phyloP scores from a whole-genome alignment of 768 basidiomycete genomes.

The Exidia glandulosa region DNA sequence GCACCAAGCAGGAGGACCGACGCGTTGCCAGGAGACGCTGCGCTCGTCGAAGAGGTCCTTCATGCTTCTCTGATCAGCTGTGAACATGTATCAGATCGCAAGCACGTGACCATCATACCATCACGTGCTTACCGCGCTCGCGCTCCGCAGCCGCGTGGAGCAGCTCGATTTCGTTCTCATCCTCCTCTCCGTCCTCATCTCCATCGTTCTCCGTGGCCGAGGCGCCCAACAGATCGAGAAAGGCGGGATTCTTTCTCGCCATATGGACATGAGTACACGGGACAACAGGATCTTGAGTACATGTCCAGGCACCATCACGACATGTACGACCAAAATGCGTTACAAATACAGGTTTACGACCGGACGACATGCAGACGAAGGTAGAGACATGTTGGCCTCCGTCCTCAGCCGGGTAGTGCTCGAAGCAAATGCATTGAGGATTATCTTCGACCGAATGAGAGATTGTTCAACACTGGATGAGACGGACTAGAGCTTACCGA shows the following conservation, averaged over 20 bases:
- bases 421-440: too few relatives aligned
- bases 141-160: background rate
- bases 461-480: too few relatives aligned
- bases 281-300: background rate
- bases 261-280: background rate
- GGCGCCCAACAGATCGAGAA: background rate
- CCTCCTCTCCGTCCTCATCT: background rate
- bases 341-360: background rate
- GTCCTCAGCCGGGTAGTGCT: too few relatives aligned
- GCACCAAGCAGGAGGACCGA: background rate
- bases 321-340: background rate
- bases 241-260: background rate
- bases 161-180: background rate
- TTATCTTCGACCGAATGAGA: too few relatives aligned
- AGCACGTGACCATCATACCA: background rate
- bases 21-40: background rate
- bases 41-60: background rate
- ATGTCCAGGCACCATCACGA: background rate
- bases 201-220: background rate
- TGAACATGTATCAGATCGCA: background rate
- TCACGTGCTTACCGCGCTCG: background rate
- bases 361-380: background rate
- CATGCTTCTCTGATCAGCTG: background rate
- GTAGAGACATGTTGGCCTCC: background rate
- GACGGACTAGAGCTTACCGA: too few relatives aligned